These are phyloP conservation scores for Lichtheimia ornata DNA, from an alignment of 371 early-diverging fungal genomes.

Conservation along the genomic window DNA sequence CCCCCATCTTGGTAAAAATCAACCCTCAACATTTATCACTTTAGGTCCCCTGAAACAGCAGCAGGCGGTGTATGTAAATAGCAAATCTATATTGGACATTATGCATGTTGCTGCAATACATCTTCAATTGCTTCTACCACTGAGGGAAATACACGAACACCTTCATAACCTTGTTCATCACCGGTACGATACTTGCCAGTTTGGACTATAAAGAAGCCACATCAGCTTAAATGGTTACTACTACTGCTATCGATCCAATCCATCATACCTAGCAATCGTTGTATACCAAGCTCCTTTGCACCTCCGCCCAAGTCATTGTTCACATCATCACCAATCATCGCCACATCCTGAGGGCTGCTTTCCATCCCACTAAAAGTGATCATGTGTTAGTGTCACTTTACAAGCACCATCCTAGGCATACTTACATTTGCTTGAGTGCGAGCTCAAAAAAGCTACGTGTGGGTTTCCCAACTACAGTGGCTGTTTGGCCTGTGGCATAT, in stretches of 20 bases:
- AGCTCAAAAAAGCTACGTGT: conserved; percentile 70
- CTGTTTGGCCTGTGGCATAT: conserved; percentile 66
- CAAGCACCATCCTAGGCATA: not conserved
- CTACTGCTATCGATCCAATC: not conserved
- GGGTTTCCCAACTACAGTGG: conserved; percentile 87
- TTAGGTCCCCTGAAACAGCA: not conserved
- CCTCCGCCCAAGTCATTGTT: conserved; percentile 79
- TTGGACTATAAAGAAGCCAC: conserved; percentile 41
- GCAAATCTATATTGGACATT: not conserved
- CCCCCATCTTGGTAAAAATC: too few species aligned
- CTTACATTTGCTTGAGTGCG: conserved; percentile 74
- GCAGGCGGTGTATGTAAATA: not conserved
- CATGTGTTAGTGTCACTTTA: not conserved
- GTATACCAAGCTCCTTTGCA: conserved; percentile 69
- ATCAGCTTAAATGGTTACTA: not conserved
- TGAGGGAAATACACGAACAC: conserved; percentile 30
- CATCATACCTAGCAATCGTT: conserved; percentile 61
- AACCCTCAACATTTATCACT: too few species aligned
- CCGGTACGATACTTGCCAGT: conserved; percentile 83
- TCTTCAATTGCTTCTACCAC: conserved; percentile 47
- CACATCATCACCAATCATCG: conserved; percentile 88
- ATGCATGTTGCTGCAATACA: conserved; percentile 26
- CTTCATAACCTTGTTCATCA: conserved; percentile 55
- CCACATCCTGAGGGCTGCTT: conserved; percentile 52
- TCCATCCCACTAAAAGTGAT: conserved; percentile 22